Conservation (phyloP, 176 grass and related monocot genomes). For the Musa acuminata region DNA sequence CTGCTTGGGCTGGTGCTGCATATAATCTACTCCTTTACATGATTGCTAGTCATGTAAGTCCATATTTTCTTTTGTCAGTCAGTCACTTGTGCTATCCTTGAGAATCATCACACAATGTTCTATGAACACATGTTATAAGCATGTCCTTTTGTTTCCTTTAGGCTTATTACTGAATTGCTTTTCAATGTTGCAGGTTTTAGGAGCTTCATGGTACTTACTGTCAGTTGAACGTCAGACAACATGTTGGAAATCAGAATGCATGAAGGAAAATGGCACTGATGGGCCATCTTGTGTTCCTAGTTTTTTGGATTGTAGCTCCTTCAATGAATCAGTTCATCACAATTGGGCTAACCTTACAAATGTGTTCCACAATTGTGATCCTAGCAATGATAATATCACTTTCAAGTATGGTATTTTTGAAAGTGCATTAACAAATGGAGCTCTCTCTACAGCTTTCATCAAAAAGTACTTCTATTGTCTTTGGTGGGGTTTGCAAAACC, state of each 20-base stretch:
- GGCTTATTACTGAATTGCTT: background rate
- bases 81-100: background rate
- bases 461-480: constrained; percentile 19
- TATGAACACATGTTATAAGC: no score
- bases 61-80: background rate
- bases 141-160: background rate
- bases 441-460: constrained; percentile 8
- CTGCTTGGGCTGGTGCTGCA: constrained; percentile 15
- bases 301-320: constrained; percentile 5
- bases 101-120: no score
- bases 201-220: constrained; percentile 17
- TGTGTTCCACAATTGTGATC: constrained; percentile 1
- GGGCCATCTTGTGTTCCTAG: background rate
- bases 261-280: background rate
- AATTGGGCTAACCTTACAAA: background rate
- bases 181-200: background rate
- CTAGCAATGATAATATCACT: background rate
- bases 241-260: constrained; percentile 10
- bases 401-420: constrained; percentile 10
- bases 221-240: constrained; percentile 2
- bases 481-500: constrained; percentile 18
- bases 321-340: background rate
- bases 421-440: background rate
- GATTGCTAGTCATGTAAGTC: constrained; percentile 19
- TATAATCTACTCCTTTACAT: constrained; percentile 19